A percentile compares a stretch with the other conserved stretches of the same genome.
Conservation (phyloP, 2,329 filamentous ascomycete species). For the Boeremia exigua region DNA sequence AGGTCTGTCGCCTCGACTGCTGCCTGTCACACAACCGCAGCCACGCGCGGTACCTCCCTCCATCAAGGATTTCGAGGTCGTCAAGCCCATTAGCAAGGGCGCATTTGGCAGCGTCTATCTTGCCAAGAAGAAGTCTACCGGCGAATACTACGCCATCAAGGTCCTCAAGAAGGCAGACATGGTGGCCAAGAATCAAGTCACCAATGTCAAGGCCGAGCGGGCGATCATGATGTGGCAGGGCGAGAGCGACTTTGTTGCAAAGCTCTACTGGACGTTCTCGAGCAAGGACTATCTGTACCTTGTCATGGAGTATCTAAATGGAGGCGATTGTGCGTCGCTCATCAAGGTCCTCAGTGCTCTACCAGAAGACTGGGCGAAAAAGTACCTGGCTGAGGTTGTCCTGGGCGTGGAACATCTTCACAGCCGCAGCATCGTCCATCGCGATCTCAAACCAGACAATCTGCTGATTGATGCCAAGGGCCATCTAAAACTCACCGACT, state of each 20-base stretch:
- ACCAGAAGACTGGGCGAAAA: constrained; percentile 97
- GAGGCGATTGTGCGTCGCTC: constrained; percentile 93
- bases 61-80: constrained; percentile 99
- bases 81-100: constrained; percentile 98
- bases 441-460: constrained; percentile 96
- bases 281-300: constrained; percentile 99
- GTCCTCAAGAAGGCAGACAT: constrained; percentile 99
- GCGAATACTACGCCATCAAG: constrained; percentile 98
- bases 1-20: constrained; percentile 82
- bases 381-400: constrained; percentile 94
- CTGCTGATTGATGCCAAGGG: constrained; percentile 95
- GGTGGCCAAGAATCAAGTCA: constrained; percentile 99
- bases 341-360: constrained; percentile 93
- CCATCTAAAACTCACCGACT: constrained; percentile 95
- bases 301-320: constrained; percentile 99
- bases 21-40: constrained; percentile 78
- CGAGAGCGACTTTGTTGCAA: constrained; percentile 97
- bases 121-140: constrained; percentile 97
- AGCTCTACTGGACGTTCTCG: constrained; percentile 99
- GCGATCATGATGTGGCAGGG: constrained; percentile 99
- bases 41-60: constrained; percentile 89
- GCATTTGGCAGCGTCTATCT: constrained; percentile 98
- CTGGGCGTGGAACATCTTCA: constrained; percentile 97
- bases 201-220: constrained; percentile 96
- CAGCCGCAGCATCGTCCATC: constrained; percentile 91